Percentiles rank a stretch among this genome's conserved stretches.
phyloP scores from a whole-genome alignment of 352 stramenopile genomes.

The Phytophthora litchii region DNA sequence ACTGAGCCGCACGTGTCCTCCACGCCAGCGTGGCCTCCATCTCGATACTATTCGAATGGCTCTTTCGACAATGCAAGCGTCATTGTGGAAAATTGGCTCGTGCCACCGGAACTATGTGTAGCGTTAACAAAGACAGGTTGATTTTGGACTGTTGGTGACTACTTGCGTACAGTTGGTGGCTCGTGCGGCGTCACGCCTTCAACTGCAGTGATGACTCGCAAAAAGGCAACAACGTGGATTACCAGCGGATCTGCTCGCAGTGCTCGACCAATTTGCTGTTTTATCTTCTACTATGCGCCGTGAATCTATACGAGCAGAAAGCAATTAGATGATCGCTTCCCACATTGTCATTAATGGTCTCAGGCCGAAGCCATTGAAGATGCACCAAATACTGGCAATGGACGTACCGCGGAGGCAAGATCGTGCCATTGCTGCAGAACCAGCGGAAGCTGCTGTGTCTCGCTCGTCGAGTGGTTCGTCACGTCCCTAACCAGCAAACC shows the following conservation, averaged over 20 bases:
- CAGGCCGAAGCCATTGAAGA: too few relatives aligned
- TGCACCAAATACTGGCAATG: background rate
- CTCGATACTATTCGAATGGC: constrained; percentile 12
- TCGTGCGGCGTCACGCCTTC: background rate
- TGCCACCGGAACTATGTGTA: constrained; percentile 4
- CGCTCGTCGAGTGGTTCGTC: constrained; percentile 54
- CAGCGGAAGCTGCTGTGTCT: constrained; percentile 52
- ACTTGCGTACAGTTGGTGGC: constrained; percentile 5
- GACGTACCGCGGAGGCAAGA: constrained; percentile 65
- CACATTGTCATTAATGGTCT: too few relatives aligned
- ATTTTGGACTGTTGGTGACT: background rate
- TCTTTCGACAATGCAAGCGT: constrained; percentile 22
- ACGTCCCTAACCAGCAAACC: constrained; percentile 48
- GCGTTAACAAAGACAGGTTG: constrained; percentile 3
- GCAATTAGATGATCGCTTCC: background rate
- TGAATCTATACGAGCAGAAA: constrained; percentile 31
- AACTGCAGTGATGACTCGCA: too few relatives aligned
- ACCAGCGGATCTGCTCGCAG: constrained; percentile 1
- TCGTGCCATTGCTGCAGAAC: constrained; percentile 63
- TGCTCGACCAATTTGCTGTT: background rate
- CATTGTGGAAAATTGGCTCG: constrained; percentile 3
- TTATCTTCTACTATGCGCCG: constrained; percentile 15
- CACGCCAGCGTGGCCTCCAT: constrained; percentile 13
- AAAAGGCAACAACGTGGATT: background rate
- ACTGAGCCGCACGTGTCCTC: constrained; percentile 17